Evolutionary conservation across 2,329 filamentous ascomycete species (phyloP).

Genomic region (Neoascochyta sp.): DNA sequence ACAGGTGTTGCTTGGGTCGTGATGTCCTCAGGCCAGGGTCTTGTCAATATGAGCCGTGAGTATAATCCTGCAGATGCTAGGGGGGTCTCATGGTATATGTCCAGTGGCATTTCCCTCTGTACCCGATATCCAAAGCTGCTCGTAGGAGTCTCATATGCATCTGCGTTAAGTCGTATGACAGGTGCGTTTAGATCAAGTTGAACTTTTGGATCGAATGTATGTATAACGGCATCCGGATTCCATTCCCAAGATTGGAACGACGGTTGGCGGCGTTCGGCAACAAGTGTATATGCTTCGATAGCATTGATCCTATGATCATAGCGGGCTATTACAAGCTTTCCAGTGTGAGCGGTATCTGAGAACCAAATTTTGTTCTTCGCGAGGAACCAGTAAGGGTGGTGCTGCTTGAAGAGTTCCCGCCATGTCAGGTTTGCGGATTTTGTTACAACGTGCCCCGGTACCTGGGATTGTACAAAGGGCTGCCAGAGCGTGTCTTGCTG

Average conservation of each 20-base stretch:
- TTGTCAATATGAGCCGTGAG: constrained; percentile 66
- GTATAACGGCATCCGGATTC: constrained; percentile 64
- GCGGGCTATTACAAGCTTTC: constrained; percentile 70
- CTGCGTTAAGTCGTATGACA: constrained; percentile 46
- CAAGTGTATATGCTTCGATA: constrained; percentile 76
- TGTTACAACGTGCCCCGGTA: constrained; percentile 47
- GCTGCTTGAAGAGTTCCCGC: constrained; percentile 66
- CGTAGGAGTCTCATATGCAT: constrained; percentile 21
- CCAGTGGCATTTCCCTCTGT: constrained; percentile 51
- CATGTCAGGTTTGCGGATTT: constrained; percentile 60
- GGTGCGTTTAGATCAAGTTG: constrained; percentile 72
- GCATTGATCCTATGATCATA: constrained; percentile 70
- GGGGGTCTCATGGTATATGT: constrained; percentile 24
- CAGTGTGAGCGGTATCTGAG: constrained; percentile 67
- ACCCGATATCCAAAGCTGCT: constrained; percentile 40
- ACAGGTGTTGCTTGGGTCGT: constrained; percentile 44
- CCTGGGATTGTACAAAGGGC: constrained; percentile 62
- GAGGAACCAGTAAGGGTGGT: constrained; percentile 83
- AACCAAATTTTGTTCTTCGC: constrained; percentile 82
- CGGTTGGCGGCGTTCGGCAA: constrained; percentile 59
- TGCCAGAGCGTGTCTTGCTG: constrained; percentile 70
- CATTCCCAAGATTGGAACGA: constrained; percentile 62
- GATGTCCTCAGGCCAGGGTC: constrained; percentile 45
- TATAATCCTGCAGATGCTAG: constrained; percentile 46
- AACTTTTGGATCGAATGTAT: constrained; percentile 67